These are phyloP conservation scores for Gossypium thurberi DNA, from an alignment of 345 rosid genomes.

Conservation along the genomic window DNA sequence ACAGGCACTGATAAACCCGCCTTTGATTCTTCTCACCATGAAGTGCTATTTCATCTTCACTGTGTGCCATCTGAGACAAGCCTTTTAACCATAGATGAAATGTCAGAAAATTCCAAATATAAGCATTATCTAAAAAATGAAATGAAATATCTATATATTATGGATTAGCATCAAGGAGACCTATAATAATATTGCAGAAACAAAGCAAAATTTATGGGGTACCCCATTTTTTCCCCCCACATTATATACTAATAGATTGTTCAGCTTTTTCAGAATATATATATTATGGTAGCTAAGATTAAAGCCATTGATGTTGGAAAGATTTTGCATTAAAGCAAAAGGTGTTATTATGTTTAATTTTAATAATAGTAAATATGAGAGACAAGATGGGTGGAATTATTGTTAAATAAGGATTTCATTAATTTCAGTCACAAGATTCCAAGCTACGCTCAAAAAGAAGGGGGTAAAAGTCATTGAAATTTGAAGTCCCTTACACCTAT, in stretches of 20 bases:
- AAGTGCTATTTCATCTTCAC: neutral
- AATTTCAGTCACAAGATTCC: constrained; percentile 12
- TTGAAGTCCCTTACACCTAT: constrained; percentile 7
- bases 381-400: constrained; percentile 2
- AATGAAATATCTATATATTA: neutral
- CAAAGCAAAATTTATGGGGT: neutral
- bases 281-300: neutral
- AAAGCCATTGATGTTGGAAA: neutral
- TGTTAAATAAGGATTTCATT: constrained; percentile 6
- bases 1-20: neutral
- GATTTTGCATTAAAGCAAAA: neutral
- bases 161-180: neutral
- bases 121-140: neutral
- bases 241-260: neutral
- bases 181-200: neutral
- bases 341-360: neutral
- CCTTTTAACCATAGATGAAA: neutral
- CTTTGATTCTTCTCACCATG: neutral
- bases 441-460: neutral
- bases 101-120: neutral
- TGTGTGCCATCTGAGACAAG: neutral
- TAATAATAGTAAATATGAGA: neutral
- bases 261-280: neutral
- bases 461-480: neutral
- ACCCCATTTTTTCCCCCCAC: neutral